Evolutionary conservation across 495 filamentous ascomycete genomes (phyloP).

Genomic region (Penicillium cosmopolitanum): DNA sequence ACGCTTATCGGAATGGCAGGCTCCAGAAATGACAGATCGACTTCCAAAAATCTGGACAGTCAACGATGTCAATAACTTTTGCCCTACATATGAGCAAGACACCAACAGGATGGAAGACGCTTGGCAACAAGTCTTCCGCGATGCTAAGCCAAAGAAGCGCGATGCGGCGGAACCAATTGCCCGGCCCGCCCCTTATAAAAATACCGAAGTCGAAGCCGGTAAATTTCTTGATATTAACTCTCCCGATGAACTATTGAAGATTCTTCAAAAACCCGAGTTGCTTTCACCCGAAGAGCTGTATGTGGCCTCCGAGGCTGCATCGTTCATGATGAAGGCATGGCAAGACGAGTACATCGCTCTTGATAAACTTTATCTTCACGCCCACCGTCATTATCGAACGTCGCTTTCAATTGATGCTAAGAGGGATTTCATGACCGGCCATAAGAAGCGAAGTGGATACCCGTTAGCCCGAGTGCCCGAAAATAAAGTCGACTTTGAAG

Average conservation of each 20-base stretch:
- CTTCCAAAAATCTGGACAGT: slow-evolving; percentile 63
- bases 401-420: slow-evolving; percentile 18
- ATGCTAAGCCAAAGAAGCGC: slow-evolving; percentile 44
- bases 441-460: slow-evolving; percentile 25
- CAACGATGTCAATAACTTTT: slow-evolving; percentile 53
- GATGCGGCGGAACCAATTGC: slow-evolving; percentile 47
- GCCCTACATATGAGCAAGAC: slow-evolving; percentile 40
- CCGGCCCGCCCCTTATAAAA: slow-evolving; percentile 51
- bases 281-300: slow-evolving; percentile 55
- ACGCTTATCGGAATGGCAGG: slow-evolving; percentile 26
- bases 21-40: slow-evolving; percentile 53
- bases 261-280: slow-evolving; percentile 41
- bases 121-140: slow-evolving; percentile 40
- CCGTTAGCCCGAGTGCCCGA: slow-evolving; percentile 28
- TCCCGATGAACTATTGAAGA: slow-evolving; percentile 37
- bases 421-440: slow-evolving; percentile 16
- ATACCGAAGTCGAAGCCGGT: slow-evolving; percentile 34
- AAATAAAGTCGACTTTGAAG: slow-evolving; percentile 33
- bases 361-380: slow-evolving; percentile 55
- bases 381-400: slow-evolving; percentile 42
- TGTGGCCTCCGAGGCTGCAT: slow-evolving; percentile 53
- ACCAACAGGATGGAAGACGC: slow-evolving; percentile 28
- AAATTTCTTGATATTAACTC: slow-evolving; percentile 49
- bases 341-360: slow-evolving; percentile 68
- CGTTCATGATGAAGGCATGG: slow-evolving; percentile 57